Base-by-base conservation (phyloP, 2,329 filamentous ascomycete species). In the Colletotrichum spaethianum region DNA sequence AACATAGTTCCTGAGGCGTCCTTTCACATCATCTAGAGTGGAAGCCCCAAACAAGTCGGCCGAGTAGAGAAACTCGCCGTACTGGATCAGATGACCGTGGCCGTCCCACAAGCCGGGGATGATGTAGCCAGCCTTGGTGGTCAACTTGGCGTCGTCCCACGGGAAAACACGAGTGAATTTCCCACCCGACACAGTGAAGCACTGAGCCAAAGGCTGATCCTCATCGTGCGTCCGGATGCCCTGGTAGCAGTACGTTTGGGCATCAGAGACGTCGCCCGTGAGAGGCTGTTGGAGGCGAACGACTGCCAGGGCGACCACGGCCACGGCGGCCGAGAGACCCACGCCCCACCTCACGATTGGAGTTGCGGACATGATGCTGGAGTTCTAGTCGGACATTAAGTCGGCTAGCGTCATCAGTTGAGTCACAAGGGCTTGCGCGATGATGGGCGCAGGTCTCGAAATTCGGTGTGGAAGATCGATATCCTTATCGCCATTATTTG, bases 91-190 rank as follows among this genome's bases (percentile, higher is more conserved):
- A 77, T 93, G 92, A 0, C 90, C 92, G 78, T 93, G 92, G 0
- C 91, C 91, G 74, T 94, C 92, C 88, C 91, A 93, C 1, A 94
- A 83, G 0, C 92, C 92, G 0, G 92, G 92, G 33, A 93, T 87
- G 1, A 88, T 91, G 75, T 89, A 86, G 0, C 90, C 90, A 6
- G 80, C 74, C 16, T 83, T 73, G 1, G 67, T 67, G 6, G 73
- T 65, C 33, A 70, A 75, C 0, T 78, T 79, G 11, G 77, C 77
- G 20, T 77, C 75, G 3, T 74, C 75, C 3, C 80, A 80, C n/a
- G 80, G 70, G 53, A 87, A 86, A 0, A 91, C 85, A 6, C 82
- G 80, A 0, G 81, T 81, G 74, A 92, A 91, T 16, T 82, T 79
- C 0, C 89, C 90, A 50, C 86, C 79, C 1, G 78, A 77, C 2